Percentiles rank a stretch among this genome's conserved stretches.
These are phyloP conservation scores for Schoenoplectus triqueter DNA, from an alignment of 202 grass and related monocot genomes.

Conservation along the genomic window DNA sequence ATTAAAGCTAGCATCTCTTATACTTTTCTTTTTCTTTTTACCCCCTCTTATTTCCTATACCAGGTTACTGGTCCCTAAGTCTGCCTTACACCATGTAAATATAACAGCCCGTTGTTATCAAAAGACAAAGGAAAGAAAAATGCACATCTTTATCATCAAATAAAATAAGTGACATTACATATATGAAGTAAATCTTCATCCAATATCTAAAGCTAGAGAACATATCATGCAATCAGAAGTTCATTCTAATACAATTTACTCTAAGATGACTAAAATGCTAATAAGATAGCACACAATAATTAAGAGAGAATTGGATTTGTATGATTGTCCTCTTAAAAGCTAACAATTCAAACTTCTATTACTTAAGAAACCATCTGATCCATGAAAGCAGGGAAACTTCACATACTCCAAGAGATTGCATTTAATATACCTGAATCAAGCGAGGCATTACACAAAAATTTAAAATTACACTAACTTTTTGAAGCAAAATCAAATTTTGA, in stretches of 20 bases:
- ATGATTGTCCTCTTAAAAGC: slow-evolving; percentile 25
- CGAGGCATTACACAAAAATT: slow-evolving; percentile 24
- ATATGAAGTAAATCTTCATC: slow-evolving; percentile 10
- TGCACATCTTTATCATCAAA: slow-evolving; percentile 6
- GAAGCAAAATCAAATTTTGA: not conserved
- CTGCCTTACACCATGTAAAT: not conserved
- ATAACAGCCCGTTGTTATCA: not conserved
- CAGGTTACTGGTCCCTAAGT: not conserved
- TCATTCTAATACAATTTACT: slow-evolving; percentile 28
- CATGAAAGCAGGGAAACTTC: slow-evolving; percentile 37
- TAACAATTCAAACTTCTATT: slow-evolving; percentile 24
- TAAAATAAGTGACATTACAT: slow-evolving; percentile 3
- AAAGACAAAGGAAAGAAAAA: slow-evolving; percentile 10
- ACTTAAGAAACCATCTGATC: slow-evolving; percentile 29
- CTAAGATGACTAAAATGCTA: slow-evolving; percentile 22
- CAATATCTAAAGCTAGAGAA: slow-evolving; percentile 25
- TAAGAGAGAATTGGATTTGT: not conserved
- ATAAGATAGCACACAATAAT: slow-evolving; percentile 12
- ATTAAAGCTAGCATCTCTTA: not conserved
- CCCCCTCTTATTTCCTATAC: slow-evolving; percentile 11
- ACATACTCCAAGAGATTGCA: slow-evolving; percentile 32
- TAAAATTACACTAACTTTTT: slow-evolving; percentile 14
- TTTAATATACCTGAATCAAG: slow-evolving; percentile 40
- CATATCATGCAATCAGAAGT: not conserved
- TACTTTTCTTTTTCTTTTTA: not conserved